Evolutionary conservation across 2,329 filamentous ascomycete species (phyloP), one percentile per base, ranked within the genome.

Genomic region (Decorospora gaudefroyi): DNA sequence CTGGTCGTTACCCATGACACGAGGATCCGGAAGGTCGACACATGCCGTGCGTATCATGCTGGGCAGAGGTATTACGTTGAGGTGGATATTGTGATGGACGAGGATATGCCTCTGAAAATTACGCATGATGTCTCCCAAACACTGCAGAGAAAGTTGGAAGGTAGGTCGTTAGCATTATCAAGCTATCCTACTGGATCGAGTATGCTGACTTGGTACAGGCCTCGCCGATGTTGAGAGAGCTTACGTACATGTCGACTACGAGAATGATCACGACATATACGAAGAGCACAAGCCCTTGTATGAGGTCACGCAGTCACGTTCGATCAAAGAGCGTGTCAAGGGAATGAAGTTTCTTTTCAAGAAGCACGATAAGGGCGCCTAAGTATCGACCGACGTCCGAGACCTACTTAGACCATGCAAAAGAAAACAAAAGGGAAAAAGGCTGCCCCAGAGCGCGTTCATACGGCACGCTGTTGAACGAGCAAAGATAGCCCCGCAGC

Each of bases 31-130:
- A 81, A 83, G 57, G 76, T 84, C 26, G 81, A 84, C 51, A 82
- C 78, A 16, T 80, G 78, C 63, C 76, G 78, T 41, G 81, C 81
- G 4, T 84, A 84, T 59, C 80, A 84, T 56, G 79, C 80, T 0
- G 81, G 82, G 0, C 79, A 83, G 51, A 75, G 78, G 26, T 81
- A 82, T 54, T 84, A 83, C 52, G 81, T 83, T 12, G 81, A 84
- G 54, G 77, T 84, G 4, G 81, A 84, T 55, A 75, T 84, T 37
- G 76, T 84, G 36, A 81, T 84, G 73, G 76, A 82, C 56, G 78
- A 78, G 49, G 69, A 74, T 3, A 72, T 76, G 2, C 78, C 78
- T 5, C 69, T 84, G 17, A 78, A 75, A 46, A 70, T 82, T 37
- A 80, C 80, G 2, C 81, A 84, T 53, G 81, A 84, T 51, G 78